These are phyloP conservation scores for Aspergillus thermomutatus DNA, from an alignment of 2,329 filamentous ascomycete species.

Conservation along the genomic window DNA sequence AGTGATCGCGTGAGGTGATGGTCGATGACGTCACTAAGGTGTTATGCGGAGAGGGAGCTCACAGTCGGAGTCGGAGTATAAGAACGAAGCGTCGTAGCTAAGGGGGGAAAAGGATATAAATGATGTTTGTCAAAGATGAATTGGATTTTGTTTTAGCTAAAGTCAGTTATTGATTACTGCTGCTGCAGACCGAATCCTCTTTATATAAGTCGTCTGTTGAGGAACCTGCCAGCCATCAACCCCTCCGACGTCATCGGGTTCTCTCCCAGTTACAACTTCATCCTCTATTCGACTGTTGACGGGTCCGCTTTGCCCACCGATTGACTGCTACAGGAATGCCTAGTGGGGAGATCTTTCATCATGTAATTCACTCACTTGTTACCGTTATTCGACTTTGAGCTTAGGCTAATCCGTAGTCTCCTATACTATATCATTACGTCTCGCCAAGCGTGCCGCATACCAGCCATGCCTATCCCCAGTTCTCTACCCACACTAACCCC, in stretches of 20 bases:
- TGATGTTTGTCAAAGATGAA: not conserved
- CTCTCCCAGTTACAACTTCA: slow-evolving; percentile 4
- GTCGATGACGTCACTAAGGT: slow-evolving; percentile 20
- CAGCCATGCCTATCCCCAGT: not conserved
- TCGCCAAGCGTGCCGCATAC: slow-evolving; percentile 5
- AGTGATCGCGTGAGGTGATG: slow-evolving; percentile 1
- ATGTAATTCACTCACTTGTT: not conserved
- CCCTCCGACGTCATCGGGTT: slow-evolving; percentile 22
- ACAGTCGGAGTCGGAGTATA: no score
- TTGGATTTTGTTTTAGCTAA: not conserved
- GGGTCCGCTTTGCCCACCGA: not conserved
- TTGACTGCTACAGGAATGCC: not conserved
- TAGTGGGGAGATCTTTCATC: not conserved
- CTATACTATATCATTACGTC: slow-evolving; percentile 6
- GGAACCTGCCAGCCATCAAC: slow-evolving; percentile 5
- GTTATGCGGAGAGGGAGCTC: not conserved
- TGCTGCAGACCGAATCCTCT: not conserved
- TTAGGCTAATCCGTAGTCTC: not conserved
- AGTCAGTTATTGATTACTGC: not conserved
- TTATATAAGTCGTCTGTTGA: not conserved
- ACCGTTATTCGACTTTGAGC: not conserved
- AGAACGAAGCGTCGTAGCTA: not conserved
- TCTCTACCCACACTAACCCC: slow-evolving; percentile 3
- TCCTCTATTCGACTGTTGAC: not conserved
- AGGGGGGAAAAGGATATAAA: not conserved